These are phyloP conservation scores for Kluyveromyces siamensis DNA, from an alignment of 805 yeast species.

Conservation along the genomic window DNA sequence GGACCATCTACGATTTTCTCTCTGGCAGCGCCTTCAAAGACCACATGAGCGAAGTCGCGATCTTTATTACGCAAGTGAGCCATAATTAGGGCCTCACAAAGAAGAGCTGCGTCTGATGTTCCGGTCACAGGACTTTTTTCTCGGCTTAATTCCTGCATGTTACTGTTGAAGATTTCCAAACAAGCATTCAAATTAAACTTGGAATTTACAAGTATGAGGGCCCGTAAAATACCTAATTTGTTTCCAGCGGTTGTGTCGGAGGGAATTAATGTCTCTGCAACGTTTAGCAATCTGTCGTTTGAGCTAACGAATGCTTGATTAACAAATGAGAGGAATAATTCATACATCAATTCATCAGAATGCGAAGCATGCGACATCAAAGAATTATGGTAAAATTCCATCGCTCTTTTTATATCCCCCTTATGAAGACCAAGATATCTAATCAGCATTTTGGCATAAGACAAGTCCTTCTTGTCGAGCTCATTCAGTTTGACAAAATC, in stretches of 20 bases:
- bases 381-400: slow-evolving; percentile 34
- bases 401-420: slow-evolving; percentile 19
- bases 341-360: slow-evolving; percentile 33
- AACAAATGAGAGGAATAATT: slow-evolving; percentile 33
- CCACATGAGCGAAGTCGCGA: slow-evolving; percentile 44
- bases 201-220: slow-evolving; percentile 35
- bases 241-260: slow-evolving; percentile 15
- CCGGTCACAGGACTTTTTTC: slow-evolving; percentile 19
- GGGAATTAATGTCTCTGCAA: slow-evolving; percentile 33
- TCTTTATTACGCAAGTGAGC: slow-evolving; percentile 38
- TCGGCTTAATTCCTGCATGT: slow-evolving; percentile 32
- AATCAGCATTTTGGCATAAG: slow-evolving; percentile 11
- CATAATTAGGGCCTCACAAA: slow-evolving; percentile 40
- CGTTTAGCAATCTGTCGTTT: slow-evolving; percentile 24
- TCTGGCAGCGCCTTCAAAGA: slow-evolving; percentile 39
- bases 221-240: slow-evolving; percentile 31
- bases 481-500: slow-evolving; percentile 29
- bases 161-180: slow-evolving; percentile 37
- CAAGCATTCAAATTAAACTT: slow-evolving; percentile 32
- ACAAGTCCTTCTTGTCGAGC: slow-evolving; percentile 23
- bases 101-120: slow-evolving; percentile 34
- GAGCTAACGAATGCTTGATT: slow-evolving; percentile 31
- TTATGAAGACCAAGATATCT: slow-evolving; percentile 15
- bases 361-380: slow-evolving; percentile 32
- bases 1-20: slow-evolving; percentile 33